Percentiles rank a stretch among this genome's conserved stretches.
phyloP scores from a whole-genome alignment of 2,329 filamentous ascomycete genomes.

The Metarhizium rileyi region DNA sequence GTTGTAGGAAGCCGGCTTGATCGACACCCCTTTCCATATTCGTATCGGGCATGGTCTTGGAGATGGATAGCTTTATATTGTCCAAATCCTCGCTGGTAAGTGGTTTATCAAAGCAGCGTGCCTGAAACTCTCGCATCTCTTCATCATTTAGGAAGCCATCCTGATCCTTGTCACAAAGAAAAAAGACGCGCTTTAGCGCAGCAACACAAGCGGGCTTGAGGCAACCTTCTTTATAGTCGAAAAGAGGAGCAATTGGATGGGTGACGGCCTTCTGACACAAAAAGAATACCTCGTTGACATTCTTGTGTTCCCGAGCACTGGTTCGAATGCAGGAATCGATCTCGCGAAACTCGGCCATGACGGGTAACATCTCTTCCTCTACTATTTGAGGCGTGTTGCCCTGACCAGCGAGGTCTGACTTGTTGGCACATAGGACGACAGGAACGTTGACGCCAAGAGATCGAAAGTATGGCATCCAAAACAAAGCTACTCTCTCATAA shows the following conservation, averaged over 20 bases:
- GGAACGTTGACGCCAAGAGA: conserved; percentile 98
- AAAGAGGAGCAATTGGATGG: conserved; percentile 90
- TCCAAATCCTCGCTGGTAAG: conserved; percentile 71
- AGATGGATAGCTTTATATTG: conserved; percentile 84
- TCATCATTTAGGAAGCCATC: conserved; percentile 84
- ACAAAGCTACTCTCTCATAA: conserved; percentile 92
- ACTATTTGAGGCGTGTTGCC: conserved; percentile 74
- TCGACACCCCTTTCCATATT: conserved; percentile 65
- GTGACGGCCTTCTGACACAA: conserved; percentile 97
- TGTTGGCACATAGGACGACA: conserved; percentile 93
- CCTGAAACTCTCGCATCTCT: conserved; percentile 86
- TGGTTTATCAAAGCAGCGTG: conserved; percentile 83
- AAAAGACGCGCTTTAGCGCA: conserved; percentile 84
- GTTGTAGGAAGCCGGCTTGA: conserved; percentile 70
- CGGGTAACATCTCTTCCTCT: conserved; percentile 93
- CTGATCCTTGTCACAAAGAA: conserved; percentile 91
- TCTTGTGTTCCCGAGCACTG: conserved; percentile 83
- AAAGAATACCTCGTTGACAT: conserved; percentile 95
- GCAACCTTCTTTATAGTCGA: conserved; percentile 85
- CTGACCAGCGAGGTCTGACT: conserved; percentile 75
- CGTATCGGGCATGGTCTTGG: conserved; percentile 54
- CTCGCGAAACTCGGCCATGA: conserved; percentile 98
- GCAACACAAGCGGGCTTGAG: conserved; percentile 84
- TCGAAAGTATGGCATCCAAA: conserved; percentile 98
- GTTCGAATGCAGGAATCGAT: conserved; percentile 96